phyloP scores from a whole-genome alignment of 495 filamentous ascomycete genomes.

The Tuber brumale region DNA sequence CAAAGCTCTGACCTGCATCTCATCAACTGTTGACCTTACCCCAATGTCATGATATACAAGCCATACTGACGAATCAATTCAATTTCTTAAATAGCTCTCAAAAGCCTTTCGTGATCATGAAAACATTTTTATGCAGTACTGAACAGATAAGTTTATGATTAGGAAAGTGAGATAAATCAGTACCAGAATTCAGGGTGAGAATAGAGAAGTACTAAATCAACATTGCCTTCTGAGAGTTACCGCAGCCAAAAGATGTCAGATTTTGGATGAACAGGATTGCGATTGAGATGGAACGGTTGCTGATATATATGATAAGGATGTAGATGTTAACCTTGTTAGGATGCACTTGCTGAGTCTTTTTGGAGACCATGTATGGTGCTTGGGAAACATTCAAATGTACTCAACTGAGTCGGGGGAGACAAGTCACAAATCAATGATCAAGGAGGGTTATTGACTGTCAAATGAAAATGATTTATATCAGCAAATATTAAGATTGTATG shows the following conservation, averaged over 20 bases:
- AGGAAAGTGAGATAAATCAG: background rate
- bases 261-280: background rate
- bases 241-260: background rate
- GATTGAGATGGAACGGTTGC: background rate
- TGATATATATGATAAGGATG: background rate
- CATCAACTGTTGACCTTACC: background rate
- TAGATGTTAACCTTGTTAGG: constrained; percentile 6
- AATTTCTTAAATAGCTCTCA: background rate
- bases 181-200: background rate
- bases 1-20: background rate
- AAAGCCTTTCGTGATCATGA: background rate
- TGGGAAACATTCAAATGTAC: constrained; percentile 3
- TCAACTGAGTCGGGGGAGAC: constrained; percentile 5
- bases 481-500: background rate
- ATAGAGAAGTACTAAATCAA: background rate
- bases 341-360: background rate
- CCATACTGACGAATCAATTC: background rate
- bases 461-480: background rate
- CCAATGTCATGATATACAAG: background rate
- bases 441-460: background rate
- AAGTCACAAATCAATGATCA: background rate
- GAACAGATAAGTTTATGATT: background rate
- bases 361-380: background rate
- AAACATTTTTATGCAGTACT: background rate
- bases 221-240: background rate